Evolutionary conservation across 2,329 filamentous ascomycete species (phyloP), one percentile per base, ranked within the genome.

Genomic region (Grosmannia huntii): DNA sequence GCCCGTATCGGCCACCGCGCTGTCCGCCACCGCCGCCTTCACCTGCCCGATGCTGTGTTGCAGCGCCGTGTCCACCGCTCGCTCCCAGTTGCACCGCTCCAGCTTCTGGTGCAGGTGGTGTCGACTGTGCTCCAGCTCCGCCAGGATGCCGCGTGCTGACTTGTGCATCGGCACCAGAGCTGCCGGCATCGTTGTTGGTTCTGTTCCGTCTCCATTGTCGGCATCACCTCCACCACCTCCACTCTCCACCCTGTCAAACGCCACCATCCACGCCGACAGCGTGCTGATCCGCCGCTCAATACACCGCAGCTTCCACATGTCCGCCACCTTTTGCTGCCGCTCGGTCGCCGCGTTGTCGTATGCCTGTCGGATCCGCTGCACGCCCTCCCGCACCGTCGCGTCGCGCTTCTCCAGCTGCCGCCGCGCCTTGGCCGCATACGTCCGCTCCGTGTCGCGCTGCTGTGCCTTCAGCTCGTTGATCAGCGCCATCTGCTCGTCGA

Each of bases 381-480:
- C 74, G 10, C 90, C 90, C 69, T 97, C 94, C 12, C 84, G 83
- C 6, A 86, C 78, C 16, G 89, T 80, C 10, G 75, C 75, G 56
- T 94, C 87, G 62, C 88, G 84, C 77, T 95, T 96, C 68, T 94
- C 89, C 59, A 81, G 83, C 65, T 95, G 89, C 71, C 96, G 96
- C 66, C 85, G 85, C 74, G 96, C 95, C 68, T 97, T 97, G 65
- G 82, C 78, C 65, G 92, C 92, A 55, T 90, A 90, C 4, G 84
- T 76, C 44, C 81, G 82, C 68, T 97, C 94, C 5, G 86, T 86
- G 58, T 97, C 89, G 69, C 90, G 95, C 68, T 96, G 90, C 70
- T 96, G 89, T 28, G 87, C 87, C 73, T 94, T 90, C 58, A 99
- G 81, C 69, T 97, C 91, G 65, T 95, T 96, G 71, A 99, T 99